Conservation (phyloP, 306 rosid species). For the Sechiopsis laciniata region DNA sequence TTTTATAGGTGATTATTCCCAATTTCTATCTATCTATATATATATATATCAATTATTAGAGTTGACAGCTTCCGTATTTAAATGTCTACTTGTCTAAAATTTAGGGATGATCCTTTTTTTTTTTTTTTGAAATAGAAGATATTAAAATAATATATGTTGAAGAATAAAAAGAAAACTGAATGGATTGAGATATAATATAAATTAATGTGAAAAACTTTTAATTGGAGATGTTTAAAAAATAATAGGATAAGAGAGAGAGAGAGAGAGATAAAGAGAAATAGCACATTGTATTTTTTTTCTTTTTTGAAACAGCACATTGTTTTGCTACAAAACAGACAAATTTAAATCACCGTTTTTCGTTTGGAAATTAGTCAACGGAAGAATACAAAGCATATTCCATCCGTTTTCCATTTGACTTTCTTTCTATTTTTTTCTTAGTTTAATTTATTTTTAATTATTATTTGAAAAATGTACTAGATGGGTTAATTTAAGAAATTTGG, state of each 20-base stretch:
- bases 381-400: neutral
- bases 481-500: too few relatives aligned
- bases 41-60: too few relatives aligned
- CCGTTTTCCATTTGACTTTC: neutral
- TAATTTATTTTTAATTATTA: neutral
- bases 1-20: too few relatives aligned
- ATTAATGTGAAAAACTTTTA: neutral
- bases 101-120: neutral
- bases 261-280: neutral
- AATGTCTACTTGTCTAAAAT: too few relatives aligned
- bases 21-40: too few relatives aligned
- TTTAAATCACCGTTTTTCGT: neutral
- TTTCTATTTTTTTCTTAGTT: neutral
- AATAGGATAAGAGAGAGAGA: neutral
- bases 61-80: too few relatives aligned
- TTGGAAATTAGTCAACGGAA: neutral
- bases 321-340: conserved; percentile 5
- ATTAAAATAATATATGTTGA: too few relatives aligned
- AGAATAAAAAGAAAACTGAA: too few relatives aligned
- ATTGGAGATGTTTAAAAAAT: neutral
- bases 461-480: too few relatives aligned
- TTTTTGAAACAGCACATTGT: neutral
- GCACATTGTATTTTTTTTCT: too few relatives aligned
- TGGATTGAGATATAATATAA: neutral
- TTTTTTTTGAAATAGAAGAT: neutral